These are phyloP conservation scores for Uronychia binucleata DNA, from an alignment of 73 alveolate species.

Conservation along the genomic window DNA sequence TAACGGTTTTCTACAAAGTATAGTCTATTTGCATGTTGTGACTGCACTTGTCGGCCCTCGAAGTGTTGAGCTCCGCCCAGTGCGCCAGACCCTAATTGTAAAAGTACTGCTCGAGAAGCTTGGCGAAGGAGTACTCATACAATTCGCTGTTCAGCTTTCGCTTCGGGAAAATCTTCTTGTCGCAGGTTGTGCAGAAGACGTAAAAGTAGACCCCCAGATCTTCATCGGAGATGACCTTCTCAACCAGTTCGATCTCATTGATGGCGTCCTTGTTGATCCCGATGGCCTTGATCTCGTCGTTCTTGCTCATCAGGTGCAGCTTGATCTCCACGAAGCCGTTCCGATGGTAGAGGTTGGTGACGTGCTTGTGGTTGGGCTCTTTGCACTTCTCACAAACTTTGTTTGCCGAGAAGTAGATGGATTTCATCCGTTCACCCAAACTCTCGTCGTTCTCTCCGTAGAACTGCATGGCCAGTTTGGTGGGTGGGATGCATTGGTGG, in stretches of 20 bases:
- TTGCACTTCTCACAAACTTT: conserved; percentile 43
- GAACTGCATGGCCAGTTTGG: conserved; percentile 6
- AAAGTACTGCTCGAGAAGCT: conserved; percentile 29
- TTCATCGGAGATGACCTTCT: background rate
- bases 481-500: conserved; percentile 27
- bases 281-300: background rate
- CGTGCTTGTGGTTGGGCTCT: conserved; percentile 47
- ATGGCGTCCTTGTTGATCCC: conserved; percentile 16
- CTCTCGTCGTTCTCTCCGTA: conserved; percentile 41
- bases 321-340: conserved; percentile 57
- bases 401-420: background rate
- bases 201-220: background rate
- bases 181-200: background rate
- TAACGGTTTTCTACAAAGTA: background rate
- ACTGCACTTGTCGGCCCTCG: background rate
- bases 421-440: conserved; percentile 17
- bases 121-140: conserved; percentile 20
- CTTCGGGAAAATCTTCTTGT: background rate
- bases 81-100: conserved; percentile 19
- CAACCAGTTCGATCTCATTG: conserved; percentile 8
- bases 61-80: background rate
- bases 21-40: conserved; percentile 26
- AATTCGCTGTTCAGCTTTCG: conserved; percentile 5
- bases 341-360: conserved; percentile 40
- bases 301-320: conserved; percentile 1